Percentiles rank a stretch among this genome's conserved stretches.
Evolutionary conservation across 495 filamentous ascomycete species (phyloP).

Genomic region (Cairneyella variabilis): DNA sequence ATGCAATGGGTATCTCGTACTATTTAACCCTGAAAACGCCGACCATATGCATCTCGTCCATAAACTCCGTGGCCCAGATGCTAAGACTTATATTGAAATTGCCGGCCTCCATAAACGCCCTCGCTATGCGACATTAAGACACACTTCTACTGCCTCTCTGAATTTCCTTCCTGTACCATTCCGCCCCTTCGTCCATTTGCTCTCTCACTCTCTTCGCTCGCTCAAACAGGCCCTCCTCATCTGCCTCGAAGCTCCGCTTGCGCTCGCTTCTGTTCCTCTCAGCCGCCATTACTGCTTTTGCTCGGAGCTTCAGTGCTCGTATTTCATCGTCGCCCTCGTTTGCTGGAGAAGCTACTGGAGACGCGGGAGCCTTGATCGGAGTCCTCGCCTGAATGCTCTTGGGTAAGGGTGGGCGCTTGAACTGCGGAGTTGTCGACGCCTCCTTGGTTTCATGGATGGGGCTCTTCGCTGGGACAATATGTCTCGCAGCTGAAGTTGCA

Average conservation of each 20-base stretch:
- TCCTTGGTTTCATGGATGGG: conserved; percentile 19
- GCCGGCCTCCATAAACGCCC: conserved; percentile 1
- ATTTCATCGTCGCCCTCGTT: conserved; percentile 15
- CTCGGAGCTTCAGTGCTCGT: conserved; percentile 15
- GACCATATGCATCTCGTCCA: no score
- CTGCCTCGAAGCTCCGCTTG: conserved; percentile 16
- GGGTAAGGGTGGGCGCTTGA: not conserved
- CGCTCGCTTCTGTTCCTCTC: conserved; percentile 3
- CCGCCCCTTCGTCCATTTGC: conserved; percentile 27
- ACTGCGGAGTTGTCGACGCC: conserved; percentile 7
- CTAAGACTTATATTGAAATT: no score
- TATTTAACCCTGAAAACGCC: no score
- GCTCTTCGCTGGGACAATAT: conserved; percentile 12
- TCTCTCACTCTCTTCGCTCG: conserved; percentile 26
- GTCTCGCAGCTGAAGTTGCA: conserved; percentile 20
- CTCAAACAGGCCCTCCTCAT: conserved; percentile 26
- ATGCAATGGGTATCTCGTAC: no score
- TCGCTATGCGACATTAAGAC: conserved; percentile 8
- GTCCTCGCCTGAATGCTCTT: conserved; percentile 20
- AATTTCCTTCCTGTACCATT: conserved; percentile 21
- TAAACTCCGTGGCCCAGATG: no score
- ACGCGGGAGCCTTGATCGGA: not conserved
- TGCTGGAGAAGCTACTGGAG: not conserved
- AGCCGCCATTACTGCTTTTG: conserved; percentile 16
- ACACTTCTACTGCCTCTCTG: conserved; percentile 8